Percentiles rank a stretch among this genome's conserved stretches.
These are phyloP conservation scores for Verticillium klebahnii DNA, from an alignment of 2,329 filamentous ascomycete species.

Conservation along the genomic window DNA sequence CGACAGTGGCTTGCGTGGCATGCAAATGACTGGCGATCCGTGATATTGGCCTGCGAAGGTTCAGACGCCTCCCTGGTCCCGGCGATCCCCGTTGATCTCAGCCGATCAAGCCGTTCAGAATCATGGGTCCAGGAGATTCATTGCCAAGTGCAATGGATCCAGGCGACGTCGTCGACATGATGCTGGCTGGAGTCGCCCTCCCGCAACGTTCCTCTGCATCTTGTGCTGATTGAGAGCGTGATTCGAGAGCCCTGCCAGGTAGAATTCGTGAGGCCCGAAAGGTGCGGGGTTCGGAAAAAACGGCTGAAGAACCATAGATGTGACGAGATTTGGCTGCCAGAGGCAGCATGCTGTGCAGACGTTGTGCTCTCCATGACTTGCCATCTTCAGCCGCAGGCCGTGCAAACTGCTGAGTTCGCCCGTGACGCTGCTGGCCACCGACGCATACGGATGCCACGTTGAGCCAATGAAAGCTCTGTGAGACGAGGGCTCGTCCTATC, in stretches of 20 bases:
- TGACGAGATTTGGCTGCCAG: background rate
- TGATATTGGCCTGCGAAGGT: background rate
- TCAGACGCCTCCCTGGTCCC: background rate
- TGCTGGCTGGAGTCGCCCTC: background rate
- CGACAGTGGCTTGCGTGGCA: background rate
- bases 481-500: background rate
- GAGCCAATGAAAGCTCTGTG: background rate
- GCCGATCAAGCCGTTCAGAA: background rate
- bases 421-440: background rate
- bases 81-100: background rate
- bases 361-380: background rate
- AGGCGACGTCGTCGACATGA: background rate
- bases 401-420: background rate
- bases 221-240: background rate
- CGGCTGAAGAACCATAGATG: background rate
- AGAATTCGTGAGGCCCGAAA: background rate
- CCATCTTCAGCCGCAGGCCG: background rate
- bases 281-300: background rate
- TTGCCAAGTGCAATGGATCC: background rate
- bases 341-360: background rate
- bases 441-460: slow-evolving; percentile 1
- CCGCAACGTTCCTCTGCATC: background rate
- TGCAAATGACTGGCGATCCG: background rate
- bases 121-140: background rate
- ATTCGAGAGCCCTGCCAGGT: background rate